phyloP scores from a whole-genome alignment of 768 basidiomycete genomes.

The Psilocybe cubensis region DNA sequence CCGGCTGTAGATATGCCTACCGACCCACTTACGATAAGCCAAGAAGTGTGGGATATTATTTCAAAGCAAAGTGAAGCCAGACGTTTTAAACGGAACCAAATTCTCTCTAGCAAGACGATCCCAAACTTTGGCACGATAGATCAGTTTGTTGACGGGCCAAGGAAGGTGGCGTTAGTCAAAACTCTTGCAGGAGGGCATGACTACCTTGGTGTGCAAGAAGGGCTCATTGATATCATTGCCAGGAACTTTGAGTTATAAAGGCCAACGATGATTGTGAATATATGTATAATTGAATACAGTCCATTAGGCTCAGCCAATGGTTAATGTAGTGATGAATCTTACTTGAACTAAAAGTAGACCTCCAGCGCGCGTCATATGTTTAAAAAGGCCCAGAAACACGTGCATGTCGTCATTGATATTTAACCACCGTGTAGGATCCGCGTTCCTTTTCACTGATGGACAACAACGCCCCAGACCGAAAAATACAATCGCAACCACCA shows the following conservation, averaged over 20 bases:
- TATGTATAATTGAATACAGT: neutral
- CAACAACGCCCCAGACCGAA: constrained; percentile 3
- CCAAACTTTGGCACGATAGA: constrained; percentile 62
- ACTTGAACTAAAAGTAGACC: too few relatives aligned
- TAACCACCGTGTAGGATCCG: neutral
- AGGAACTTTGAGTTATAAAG: constrained; percentile 29
- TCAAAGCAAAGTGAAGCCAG: constrained; percentile 42
- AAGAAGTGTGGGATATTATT: constrained; percentile 50
- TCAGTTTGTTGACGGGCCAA: constrained; percentile 48
- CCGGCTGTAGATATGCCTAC: constrained; percentile 43
- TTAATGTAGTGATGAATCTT: too few relatives aligned
- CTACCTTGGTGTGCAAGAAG: constrained; percentile 65
- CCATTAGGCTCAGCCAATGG: too few relatives aligned
- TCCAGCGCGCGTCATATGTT: too few relatives aligned
- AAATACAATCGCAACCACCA: neutral
- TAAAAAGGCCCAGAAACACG: neutral
- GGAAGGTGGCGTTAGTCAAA: constrained; percentile 62
- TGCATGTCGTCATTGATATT: neutral
- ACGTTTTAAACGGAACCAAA: constrained; percentile 39
- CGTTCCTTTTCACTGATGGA: neutral
- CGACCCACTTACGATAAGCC: constrained; percentile 23
- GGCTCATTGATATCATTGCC: constrained; percentile 69
- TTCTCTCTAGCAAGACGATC: constrained; percentile 50
- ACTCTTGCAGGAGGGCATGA: constrained; percentile 68
- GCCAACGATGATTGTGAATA: neutral